phyloP scores from a whole-genome alignment of 495 filamentous ascomycete genomes.

The Podospora appendiculata region DNA sequence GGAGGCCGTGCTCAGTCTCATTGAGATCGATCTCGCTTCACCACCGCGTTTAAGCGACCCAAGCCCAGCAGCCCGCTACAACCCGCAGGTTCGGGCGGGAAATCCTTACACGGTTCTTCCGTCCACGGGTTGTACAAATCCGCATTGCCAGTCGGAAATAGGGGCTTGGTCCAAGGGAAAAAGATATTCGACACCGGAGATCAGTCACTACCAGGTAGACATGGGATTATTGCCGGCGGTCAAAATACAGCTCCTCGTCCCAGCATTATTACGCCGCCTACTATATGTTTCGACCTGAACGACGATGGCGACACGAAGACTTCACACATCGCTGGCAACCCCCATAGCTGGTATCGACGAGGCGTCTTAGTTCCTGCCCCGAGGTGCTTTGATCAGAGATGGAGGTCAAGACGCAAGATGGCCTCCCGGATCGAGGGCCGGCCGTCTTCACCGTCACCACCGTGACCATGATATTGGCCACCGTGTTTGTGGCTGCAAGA shows the following conservation, averaged over 20 bases:
- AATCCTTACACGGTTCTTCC: too few species aligned
- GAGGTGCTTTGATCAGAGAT: background rate
- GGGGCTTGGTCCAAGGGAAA: too few species aligned
- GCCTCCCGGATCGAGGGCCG: slow-evolving; percentile 49
- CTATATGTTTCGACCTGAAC: background rate
- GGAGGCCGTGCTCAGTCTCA: too few species aligned
- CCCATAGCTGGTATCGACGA: background rate
- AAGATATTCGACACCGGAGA: too few species aligned
- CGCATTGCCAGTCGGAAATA: too few species aligned
- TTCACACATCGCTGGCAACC: background rate
- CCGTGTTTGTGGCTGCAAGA: slow-evolving; percentile 63
- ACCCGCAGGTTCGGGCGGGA: too few species aligned
- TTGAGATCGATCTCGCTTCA: too few species aligned
- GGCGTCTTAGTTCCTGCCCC: background rate
- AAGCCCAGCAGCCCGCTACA: too few species aligned
- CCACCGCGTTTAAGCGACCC: too few species aligned
- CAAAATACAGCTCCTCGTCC: background rate
- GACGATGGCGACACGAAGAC: background rate
- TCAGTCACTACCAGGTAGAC: too few species aligned
- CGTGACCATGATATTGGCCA: slow-evolving; percentile 56
- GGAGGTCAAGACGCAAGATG: background rate
- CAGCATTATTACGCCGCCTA: background rate
- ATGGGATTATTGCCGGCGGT: too few species aligned
- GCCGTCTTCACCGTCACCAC: slow-evolving; percentile 69
- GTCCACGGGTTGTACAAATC: too few species aligned